Evolutionary conservation across 129 eudicot genomes (phyloP).

Genomic region (Erigeron canadensis): DNA sequence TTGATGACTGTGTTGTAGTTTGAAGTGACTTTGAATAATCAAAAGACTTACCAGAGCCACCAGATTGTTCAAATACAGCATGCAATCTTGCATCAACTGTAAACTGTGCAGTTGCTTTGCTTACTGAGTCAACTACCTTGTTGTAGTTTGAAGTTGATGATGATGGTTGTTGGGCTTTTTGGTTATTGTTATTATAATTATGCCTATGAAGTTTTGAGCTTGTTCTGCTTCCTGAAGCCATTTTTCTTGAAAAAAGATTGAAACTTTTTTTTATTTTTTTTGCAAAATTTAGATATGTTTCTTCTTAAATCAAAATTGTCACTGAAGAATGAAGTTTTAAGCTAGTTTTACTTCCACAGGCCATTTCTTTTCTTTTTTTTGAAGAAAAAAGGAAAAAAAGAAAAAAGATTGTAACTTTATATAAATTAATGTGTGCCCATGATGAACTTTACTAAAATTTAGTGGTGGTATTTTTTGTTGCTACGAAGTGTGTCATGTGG

Average conservation of each 20-base stretch:
- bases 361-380: neutral
- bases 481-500: conserved; percentile 20
- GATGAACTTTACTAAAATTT: conserved; percentile 2
- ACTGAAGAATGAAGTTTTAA: neutral
- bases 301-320: neutral
- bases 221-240: conserved; percentile 31
- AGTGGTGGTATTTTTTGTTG: conserved; percentile 21
- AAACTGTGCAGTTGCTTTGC: conserved; percentile 78
- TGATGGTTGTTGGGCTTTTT: conserved; percentile 4
- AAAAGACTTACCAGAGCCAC: conserved; percentile 71
- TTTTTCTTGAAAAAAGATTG: neutral
- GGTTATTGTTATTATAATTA: neutral
- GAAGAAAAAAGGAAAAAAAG: neutral
- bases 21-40: conserved; percentile 67
- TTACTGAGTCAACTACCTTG: conserved; percentile 33
- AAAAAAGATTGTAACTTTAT: neutral
- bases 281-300: neutral
- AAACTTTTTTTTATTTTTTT: neutral
- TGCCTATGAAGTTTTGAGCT: conserved; percentile 10
- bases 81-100: conserved; percentile 76
- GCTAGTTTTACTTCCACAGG: too few relatives aligned
- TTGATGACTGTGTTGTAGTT: conserved; percentile 41
- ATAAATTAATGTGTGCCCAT: neutral
- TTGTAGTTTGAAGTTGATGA: conserved; percentile 20
- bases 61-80: conserved; percentile 73